Evolutionary conservation across 2,329 filamentous ascomycete genomes (phyloP).

Genomic region (Fusarium longipes): DNA sequence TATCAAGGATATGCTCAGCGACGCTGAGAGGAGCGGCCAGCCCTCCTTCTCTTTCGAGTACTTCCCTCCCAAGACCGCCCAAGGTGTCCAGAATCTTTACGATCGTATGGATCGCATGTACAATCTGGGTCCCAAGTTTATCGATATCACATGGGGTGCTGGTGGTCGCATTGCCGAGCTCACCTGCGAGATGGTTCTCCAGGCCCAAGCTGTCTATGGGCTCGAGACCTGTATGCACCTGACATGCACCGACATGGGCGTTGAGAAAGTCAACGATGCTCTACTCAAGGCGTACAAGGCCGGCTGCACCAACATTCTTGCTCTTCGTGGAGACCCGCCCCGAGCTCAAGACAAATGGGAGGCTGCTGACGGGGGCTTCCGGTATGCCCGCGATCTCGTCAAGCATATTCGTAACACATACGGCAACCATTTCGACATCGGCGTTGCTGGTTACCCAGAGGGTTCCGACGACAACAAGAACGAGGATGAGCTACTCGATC

Average conservation of each 20-base stretch:
- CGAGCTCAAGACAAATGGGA: slow-evolving; percentile 95
- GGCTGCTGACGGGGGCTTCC: slow-evolving; percentile 85
- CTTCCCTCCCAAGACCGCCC: slow-evolving; percentile 97
- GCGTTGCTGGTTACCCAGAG: slow-evolving; percentile 96
- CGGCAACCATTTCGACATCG: slow-evolving; percentile 86
- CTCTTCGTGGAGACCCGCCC: slow-evolving; percentile 91
- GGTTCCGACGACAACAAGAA: slow-evolving; percentile 94
- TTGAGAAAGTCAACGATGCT: slow-evolving; percentile 89
- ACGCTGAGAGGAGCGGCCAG: slow-evolving; percentile 80
- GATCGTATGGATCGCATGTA: slow-evolving; percentile 99
- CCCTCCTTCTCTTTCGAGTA: slow-evolving; percentile 99
- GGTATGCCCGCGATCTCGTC: slow-evolving; percentile 91
- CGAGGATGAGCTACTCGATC: slow-evolving; percentile 84
- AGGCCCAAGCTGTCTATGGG: slow-evolving; percentile 93
- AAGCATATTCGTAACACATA: slow-evolving; percentile 83
- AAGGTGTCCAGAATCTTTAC: slow-evolving; percentile 98
- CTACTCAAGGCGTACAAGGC: slow-evolving; percentile 90
- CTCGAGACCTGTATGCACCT: slow-evolving; percentile 99
- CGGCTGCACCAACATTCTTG: slow-evolving; percentile 97
- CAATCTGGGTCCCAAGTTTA: slow-evolving; percentile 90
- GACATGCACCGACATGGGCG: slow-evolving; percentile 98
- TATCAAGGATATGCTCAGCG: slow-evolving; percentile 89
- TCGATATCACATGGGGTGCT: slow-evolving; percentile 98
- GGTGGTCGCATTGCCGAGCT: slow-evolving; percentile 90
- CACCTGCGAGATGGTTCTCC: slow-evolving; percentile 97